Evolutionary conservation across 768 basidiomycete genomes (phyloP), one percentile per base, ranked within the genome.

Genomic region (Cystofilobasidium capitatum): DNA sequence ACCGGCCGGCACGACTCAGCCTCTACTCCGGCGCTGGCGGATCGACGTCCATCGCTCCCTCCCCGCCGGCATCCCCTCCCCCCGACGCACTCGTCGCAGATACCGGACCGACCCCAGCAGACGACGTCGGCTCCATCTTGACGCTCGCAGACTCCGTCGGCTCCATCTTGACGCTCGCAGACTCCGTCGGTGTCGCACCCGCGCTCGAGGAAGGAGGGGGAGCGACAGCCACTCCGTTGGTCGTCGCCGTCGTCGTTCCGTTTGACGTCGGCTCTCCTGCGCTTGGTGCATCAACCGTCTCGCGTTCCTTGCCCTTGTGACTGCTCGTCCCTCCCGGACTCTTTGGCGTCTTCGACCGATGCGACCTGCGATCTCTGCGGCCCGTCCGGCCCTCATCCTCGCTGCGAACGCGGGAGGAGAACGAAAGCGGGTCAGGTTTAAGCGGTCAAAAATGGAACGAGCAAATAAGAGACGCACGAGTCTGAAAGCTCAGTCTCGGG

Each of bases 341-440:
- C 17, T 44, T 44, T 29, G 60, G 9, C 3, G 22, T 3, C 0
- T 33, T 13, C 10, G 39, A n/a, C 31, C 35, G 24, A 31, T 68
- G 66, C 14, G 66, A 68, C 13, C 66, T 35, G 1, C 76, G 73
- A 70, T 78, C 76, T 68, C 67, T 73, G 40, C 92, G 82, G 1
- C 86, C 89, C 54, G 89, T 92, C 72, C 88, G 88, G 22, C 91
- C 93, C 78, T 99, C 96, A 75, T 99, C 96, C 71, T 99, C 96
- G 17, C 62, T 64, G 62, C 24, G 16, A 36, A 24, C 35, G 33
- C 31, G 16, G 22, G 24, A 17, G 9, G 9, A 51, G 24, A 33
- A 1, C 14, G 8, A 35, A 35, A 44, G 10, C 20, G 12, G 31
- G 40, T 40, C n/a, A 35, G 44, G 39, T 29, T 26, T 39, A 8